Evolutionary conservation across 2,329 filamentous ascomycete species (phyloP), one percentile per base, ranked within the genome.

Genomic region (Ophiobolus disseminans): DNA sequence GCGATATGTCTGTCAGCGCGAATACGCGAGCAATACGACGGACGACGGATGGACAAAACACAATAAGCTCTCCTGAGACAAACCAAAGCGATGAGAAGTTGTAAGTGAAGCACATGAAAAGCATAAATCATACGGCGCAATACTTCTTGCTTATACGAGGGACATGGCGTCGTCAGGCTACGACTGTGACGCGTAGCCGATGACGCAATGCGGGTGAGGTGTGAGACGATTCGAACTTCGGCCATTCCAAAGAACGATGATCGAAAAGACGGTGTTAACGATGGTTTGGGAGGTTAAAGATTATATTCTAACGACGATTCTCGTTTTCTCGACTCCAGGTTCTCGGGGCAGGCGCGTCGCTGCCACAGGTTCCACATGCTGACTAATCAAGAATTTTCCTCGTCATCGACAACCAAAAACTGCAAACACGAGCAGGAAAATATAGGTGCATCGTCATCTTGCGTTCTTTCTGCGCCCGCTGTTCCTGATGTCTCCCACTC

Each of bases 371-470:
- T 14, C 30, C n/a, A 32, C 30, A 11, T 26, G n/a, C 30, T 2
- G 30, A 14, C 30, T 32, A 26, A 26, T 6, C 23, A 11, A 26
- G 11, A 14, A 32, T 14, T 32, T 11, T 14, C 3, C 10, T 32
- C 30, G 30, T 32, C 30, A 32, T 14, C 16, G 30, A 7, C 16
- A 14, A 7, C 30, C 30, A n/a, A 4, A 32, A 32, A 32, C 10
- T 14, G 3, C n/a, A 32, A 32, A 14, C 30, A 14, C 25, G n/a
- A 14, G 30, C n/a, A n/a, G n/a, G n/a, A n/a, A 13, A 28, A 16
- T 34, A 16, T 41, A 7, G 17, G 3, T 21, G 44, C 53, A 50
- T 53, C 57, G 57, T 60, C 53, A 60, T 55, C 36, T 37, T 42
- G 25, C 37, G 30, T 26, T n/a, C n/a, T n/a, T n/a, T n/a, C n/a